A percentile compares a stretch with the other conserved stretches of the same genome.
These are phyloP conservation scores for Blastomyces silverae DNA, from an alignment of 2,329 filamentous ascomycete species.

Conservation along the genomic window DNA sequence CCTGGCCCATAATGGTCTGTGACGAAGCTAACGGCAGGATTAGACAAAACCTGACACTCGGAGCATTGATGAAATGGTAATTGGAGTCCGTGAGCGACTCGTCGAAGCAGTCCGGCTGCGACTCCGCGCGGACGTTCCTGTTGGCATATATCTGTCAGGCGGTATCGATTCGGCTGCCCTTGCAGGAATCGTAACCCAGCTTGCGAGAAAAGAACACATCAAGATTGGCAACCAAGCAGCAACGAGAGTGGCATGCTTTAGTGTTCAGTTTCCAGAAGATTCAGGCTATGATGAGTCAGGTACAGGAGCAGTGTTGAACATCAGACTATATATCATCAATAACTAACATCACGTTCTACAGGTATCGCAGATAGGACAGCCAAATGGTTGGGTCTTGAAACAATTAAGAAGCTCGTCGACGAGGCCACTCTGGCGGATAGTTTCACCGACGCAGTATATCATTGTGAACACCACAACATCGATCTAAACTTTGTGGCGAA, in stretches of 20 bases:
- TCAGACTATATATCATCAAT: background rate
- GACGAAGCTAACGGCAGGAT: background rate
- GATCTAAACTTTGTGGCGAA: constrained; percentile 51
- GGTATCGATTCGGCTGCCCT: constrained; percentile 54
- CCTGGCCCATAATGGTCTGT: background rate
- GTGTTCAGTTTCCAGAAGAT: constrained; percentile 47
- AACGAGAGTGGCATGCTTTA: constrained; percentile 44
- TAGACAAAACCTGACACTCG: constrained; percentile 34
- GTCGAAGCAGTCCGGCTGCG: constrained; percentile 49
- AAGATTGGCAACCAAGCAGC: constrained; percentile 43
- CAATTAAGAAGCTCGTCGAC: constrained; percentile 40
- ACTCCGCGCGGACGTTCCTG: constrained; percentile 51
- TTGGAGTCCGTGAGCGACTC: constrained; percentile 45
- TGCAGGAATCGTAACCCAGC: constrained; percentile 51
- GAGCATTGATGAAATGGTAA: constrained; percentile 47
- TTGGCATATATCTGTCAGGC: constrained; percentile 52
- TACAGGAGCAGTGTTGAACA: constrained; percentile 19
- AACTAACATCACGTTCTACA: constrained; percentile 13
- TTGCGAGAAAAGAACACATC: constrained; percentile 44
- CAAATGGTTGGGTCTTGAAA: constrained; percentile 44
- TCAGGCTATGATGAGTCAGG: constrained; percentile 47
- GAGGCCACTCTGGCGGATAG: constrained; percentile 40
- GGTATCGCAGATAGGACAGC: constrained; percentile 45
- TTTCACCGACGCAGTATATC: constrained; percentile 44
- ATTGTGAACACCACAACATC: constrained; percentile 41